Conservation (phyloP, 1,284 basidiomycete species). For the Pseudozyma pruni region DNA sequence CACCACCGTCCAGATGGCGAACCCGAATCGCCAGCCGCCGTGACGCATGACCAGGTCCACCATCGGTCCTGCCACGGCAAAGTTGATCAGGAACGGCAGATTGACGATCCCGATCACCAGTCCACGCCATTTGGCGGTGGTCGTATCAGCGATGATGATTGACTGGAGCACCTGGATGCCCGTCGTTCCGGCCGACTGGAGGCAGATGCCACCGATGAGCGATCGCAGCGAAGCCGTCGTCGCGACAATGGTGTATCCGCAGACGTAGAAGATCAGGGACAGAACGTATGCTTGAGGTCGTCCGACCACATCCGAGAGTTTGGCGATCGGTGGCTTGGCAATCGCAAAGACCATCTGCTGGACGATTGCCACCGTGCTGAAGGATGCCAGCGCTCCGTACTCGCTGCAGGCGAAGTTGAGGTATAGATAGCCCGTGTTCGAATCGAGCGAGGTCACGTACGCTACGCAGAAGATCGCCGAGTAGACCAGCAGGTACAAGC, state of each 20-base stretch:
- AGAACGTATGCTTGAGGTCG: conserved; percentile 73
- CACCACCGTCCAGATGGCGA: conserved; percentile 71
- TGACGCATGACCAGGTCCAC: conserved; percentile 73
- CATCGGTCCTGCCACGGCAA: conserved; percentile 75
- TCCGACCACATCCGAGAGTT: conserved; percentile 77
- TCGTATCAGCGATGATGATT: conserved; percentile 76
- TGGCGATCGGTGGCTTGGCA: conserved; percentile 83
- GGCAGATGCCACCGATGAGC: conserved; percentile 72
- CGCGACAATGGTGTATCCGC: conserved; percentile 77
- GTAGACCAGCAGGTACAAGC: conserved; percentile 51
- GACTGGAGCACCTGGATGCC: conserved; percentile 70
- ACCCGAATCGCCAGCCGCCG: conserved; percentile 79
- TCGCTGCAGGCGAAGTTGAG: conserved; percentile 66
- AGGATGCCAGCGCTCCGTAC: conserved; percentile 67
- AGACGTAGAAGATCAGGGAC: conserved; percentile 71
- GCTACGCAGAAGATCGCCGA: conserved; percentile 74
- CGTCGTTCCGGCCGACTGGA: conserved; percentile 69
- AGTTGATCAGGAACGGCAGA: conserved; percentile 76
- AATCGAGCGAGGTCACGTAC: conserved; percentile 74
- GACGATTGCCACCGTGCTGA: conserved; percentile 68
- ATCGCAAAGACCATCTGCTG: conserved; percentile 72
- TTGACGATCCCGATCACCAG: conserved; percentile 73
- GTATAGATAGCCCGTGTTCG: conserved; percentile 71
- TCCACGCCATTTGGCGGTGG: conserved; percentile 81
- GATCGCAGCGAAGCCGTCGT: conserved; percentile 73